These are phyloP conservation scores for Mortierella sp. DNA, from an alignment of 371 early-diverging fungal genomes.

Conservation along the genomic window DNA sequence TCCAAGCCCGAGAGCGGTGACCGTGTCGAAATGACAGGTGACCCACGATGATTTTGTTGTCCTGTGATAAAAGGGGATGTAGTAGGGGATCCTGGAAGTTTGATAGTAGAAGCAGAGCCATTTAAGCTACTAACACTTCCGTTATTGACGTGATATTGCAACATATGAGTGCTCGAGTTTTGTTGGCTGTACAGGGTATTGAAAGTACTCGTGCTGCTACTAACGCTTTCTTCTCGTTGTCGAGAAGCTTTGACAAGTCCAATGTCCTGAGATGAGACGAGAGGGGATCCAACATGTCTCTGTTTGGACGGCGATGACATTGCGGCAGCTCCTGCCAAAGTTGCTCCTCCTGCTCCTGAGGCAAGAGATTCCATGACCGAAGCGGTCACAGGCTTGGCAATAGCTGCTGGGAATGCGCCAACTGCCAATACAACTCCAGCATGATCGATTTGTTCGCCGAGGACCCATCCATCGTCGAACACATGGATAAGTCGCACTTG, in stretches of 20 bases:
- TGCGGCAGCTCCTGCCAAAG: conserved; percentile 11
- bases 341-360: conserved; percentile 16
- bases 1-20: conserved; percentile 42
- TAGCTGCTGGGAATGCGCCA: conserved; percentile 35
- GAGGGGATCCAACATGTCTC: conserved; percentile 34
- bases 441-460: conserved; percentile 54
- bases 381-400: conserved; percentile 41
- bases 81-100: conserved; percentile 49
- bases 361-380: conserved; percentile 19
- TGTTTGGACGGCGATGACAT: conserved; percentile 44
- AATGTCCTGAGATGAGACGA: conserved; percentile 37
- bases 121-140: conserved; percentile 19
- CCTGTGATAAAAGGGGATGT: conserved; percentile 24
- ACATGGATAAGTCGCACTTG: conserved; percentile 49
- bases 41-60: conserved; percentile 46
- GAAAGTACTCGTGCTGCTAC: conserved; percentile 34
- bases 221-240: conserved; percentile 42
- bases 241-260: conserved; percentile 26
- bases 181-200: conserved; percentile 54
- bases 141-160: conserved; percentile 34
- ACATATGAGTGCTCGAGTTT: conserved; percentile 45
- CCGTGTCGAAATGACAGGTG: conserved; percentile 37
- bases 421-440: conserved; percentile 29
- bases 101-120: conserved; percentile 36
- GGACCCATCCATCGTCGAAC: conserved; percentile 55